These are phyloP conservation scores for Sistotremastrum niveocremeum DNA, from an alignment of 768 basidiomycete species.

Conservation along the genomic window DNA sequence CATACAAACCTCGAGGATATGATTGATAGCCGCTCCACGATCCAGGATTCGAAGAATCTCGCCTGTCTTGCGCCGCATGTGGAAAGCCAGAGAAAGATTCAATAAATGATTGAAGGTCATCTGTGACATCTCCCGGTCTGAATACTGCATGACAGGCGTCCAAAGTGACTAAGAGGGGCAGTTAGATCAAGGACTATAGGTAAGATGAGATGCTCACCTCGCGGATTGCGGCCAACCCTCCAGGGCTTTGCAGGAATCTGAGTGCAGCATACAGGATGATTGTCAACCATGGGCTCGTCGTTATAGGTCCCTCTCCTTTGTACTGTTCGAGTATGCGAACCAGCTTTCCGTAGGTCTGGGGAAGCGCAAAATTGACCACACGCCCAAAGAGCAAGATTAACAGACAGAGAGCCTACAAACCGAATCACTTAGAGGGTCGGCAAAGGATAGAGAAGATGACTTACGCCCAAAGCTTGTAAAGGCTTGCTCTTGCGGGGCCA, in stretches of 20 bases:
- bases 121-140: slow-evolving; percentile 76
- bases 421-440: not conserved
- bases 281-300: slow-evolving; percentile 47
- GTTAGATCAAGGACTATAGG: slow-evolving; percentile 2
- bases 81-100: slow-evolving; percentile 76
- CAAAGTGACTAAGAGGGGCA: slow-evolving; percentile 42
- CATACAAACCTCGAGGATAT: slow-evolving; percentile 44
- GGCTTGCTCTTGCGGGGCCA: slow-evolving; percentile 62
- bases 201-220: slow-evolving; percentile 28
- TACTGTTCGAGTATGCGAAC: slow-evolving; percentile 37
- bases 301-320: slow-evolving; percentile 18
- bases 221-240: slow-evolving; percentile 58
- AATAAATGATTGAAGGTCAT: slow-evolving; percentile 80
- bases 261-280: slow-evolving; percentile 55
- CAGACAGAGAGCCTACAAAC: slow-evolving; percentile 45
- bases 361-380: slow-evolving; percentile 59
- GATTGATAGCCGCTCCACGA: slow-evolving; percentile 78
- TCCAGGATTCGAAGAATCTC: slow-evolving; percentile 74
- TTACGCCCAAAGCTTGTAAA: slow-evolving; percentile 58
- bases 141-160: slow-evolving; percentile 84
- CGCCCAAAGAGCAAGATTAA: slow-evolving; percentile 61
- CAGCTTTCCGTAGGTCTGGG: slow-evolving; percentile 55
- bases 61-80: slow-evolving; percentile 71
- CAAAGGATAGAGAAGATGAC: slow-evolving; percentile 12
- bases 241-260: slow-evolving; percentile 62